Evolutionary conservation across 129 eudicot genomes (phyloP).

Genomic region (Heracleum sosnowskyi): DNA sequence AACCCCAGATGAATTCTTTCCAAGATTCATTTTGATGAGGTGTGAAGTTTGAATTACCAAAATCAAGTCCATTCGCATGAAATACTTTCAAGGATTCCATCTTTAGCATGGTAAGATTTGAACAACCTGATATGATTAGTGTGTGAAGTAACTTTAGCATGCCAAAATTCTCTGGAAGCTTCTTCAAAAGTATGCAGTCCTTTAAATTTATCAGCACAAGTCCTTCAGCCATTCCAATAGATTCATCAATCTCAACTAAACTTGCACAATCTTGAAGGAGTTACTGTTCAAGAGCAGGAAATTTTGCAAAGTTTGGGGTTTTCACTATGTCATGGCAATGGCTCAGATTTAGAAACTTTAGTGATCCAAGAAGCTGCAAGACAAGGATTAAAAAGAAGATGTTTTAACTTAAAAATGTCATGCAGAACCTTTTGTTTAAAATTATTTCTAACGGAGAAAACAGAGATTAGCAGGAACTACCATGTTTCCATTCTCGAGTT

Average conservation of each 20-base stretch:
- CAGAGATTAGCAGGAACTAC: neutral
- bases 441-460: neutral
- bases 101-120: too few relatives aligned
- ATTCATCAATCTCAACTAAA: too few relatives aligned
- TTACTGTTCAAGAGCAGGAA: constrained; percentile 14
- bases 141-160: constrained; percentile 3
- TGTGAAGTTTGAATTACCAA: neutral
- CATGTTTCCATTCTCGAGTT: neutral
- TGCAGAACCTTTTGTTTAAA: too few relatives aligned
- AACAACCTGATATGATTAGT: neutral
- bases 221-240: neutral
- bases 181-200: neutral
- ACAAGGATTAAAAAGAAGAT: neutral
- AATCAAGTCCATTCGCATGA: too few relatives aligned
- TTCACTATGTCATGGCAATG: constrained; percentile 6
- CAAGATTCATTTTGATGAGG: neutral
- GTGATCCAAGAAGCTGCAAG: neutral
- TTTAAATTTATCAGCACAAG: constrained; percentile 4
- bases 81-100: too few relatives aligned
- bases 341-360: neutral
- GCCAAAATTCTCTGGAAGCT: neutral
- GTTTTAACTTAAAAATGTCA: neutral
- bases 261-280: neutral
- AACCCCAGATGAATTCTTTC: neutral
- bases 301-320: constrained; percentile 10